Evolutionary conservation across 2,329 filamentous ascomycete genomes (phyloP), one percentile per base, ranked within the genome.

Genomic region (Diaporthe sp.): DNA sequence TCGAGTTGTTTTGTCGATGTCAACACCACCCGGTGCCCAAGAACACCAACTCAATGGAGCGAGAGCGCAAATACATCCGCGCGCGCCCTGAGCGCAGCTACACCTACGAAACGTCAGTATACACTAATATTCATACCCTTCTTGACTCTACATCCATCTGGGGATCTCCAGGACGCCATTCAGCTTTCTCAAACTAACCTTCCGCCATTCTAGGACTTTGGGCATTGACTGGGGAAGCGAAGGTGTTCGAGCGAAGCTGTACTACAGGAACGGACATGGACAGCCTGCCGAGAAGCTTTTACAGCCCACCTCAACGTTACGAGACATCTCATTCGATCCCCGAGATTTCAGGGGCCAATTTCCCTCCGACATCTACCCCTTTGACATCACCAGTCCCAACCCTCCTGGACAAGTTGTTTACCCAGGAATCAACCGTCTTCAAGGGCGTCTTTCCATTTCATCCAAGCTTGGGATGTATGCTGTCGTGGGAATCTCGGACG

Each of bases 191-290:
- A 0, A 34, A 62, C 60, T 62, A 22, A 62, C 25, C 1, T 3
- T 51, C 0, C 62, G 15, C 10, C 0, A 22, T 8, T n/a, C 6
- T 22, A 67, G 62, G 13, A 67, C 44, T 12, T 9, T 67, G 62
- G 19, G 6, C 13, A 51, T 67, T 17, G 62, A 67, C 31, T 67
- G 62, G 62, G 62, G 62, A 67, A 67, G 62, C 28, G 44, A 67
- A 6, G 62, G 6, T 3, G 44, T 67, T 6, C 62, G 62, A n/a
- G 44, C 28, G 17, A 67, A 51, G 42, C 19, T 67, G 10, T 37
- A 44, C 4, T 10, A 6, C 19, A 19, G 17, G 1, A 4, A 1
- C 6, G 28, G 1, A 15, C 6, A 17, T 13, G 62, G 19, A 19
- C 2, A 28, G 2, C 19, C 15, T 1, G 4, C 51, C 19, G 62